phyloP scores from a whole-genome alignment of 75 land plant species.

The Azolla pinnata region DNA sequence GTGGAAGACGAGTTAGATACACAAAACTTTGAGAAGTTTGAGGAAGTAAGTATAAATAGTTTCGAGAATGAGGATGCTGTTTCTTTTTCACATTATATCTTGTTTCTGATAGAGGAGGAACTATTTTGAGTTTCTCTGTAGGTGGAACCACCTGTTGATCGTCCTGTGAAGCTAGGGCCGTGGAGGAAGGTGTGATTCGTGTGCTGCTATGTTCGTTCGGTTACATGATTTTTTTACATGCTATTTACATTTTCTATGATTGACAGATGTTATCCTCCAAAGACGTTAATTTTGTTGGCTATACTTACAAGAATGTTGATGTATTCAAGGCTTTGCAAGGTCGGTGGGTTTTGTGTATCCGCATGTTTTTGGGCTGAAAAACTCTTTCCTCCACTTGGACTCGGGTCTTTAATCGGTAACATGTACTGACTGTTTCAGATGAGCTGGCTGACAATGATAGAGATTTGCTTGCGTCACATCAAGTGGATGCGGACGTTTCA shows the following conservation, averaged over 20 bases:
- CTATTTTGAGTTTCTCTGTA: constrained; percentile 13
- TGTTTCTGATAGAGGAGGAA: background rate
- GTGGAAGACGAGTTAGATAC: constrained; percentile 52
- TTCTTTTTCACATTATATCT: background rate
- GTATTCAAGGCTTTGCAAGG: constrained; percentile 41
- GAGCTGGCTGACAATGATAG: background rate
- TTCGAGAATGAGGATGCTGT: background rate
- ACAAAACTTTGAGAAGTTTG: constrained; percentile 58
- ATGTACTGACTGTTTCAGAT: background rate
- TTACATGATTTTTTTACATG: background rate
- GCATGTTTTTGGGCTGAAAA: background rate
- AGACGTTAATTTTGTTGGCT: constrained; percentile 93
- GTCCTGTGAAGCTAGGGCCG: constrained; percentile 52
- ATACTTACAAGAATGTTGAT: constrained; percentile 91
- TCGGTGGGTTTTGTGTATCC: background rate
- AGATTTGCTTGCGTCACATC: background rate
- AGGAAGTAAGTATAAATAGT: constrained; percentile 29
- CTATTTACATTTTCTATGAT: background rate
- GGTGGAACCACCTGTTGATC: constrained; percentile 38
- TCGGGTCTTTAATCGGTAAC: background rate
- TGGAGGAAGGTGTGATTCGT: constrained; percentile 65
- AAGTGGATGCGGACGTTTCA: background rate
- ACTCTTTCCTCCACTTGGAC: background rate
- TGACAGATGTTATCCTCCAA: constrained; percentile 89
- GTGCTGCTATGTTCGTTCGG: background rate